phyloP scores from a whole-genome alignment of 2,329 filamentous ascomycete species.

The Meredithiella fracta region DNA sequence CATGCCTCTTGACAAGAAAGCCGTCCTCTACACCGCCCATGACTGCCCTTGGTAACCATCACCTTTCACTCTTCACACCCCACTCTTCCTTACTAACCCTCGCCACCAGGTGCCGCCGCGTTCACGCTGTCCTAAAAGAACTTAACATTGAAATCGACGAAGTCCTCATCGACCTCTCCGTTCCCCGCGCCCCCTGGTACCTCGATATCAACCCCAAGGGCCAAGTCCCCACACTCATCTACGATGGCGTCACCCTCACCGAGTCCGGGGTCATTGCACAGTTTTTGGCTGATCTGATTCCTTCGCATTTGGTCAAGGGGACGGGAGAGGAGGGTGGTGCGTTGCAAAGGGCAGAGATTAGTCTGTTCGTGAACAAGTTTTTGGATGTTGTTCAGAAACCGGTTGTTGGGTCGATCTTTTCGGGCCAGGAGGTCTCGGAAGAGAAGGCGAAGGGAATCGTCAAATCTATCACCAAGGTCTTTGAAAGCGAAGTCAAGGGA shows the following conservation, averaged over 20 bases:
- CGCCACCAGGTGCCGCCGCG: slow-evolving; percentile 36
- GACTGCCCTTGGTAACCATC: slow-evolving; percentile 41
- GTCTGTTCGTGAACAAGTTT: slow-evolving; percentile 35
- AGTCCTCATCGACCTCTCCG: slow-evolving; percentile 53
- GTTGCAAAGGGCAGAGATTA: slow-evolving; percentile 41
- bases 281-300: slow-evolving; percentile 53
- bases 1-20: slow-evolving; percentile 27
- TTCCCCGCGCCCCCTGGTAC: slow-evolving; percentile 56
- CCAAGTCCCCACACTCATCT: slow-evolving; percentile 54
- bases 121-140: slow-evolving; percentile 54
- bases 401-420: slow-evolving; percentile 21
- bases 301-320: slow-evolving; percentile 47
- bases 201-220: slow-evolving; percentile 64
- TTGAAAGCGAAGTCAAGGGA: slow-evolving; percentile 48
- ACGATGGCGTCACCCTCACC: slow-evolving; percentile 50
- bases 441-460: slow-evolving; percentile 29
- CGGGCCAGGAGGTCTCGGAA: slow-evolving; percentile 27
- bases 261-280: slow-evolving; percentile 60
- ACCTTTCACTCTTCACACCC: not conserved
- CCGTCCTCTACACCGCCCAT: slow-evolving; percentile 56
- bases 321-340: slow-evolving; percentile 26
- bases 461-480: slow-evolving; percentile 44
- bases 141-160: slow-evolving; percentile 50
- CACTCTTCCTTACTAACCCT: not conserved
- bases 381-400: slow-evolving; percentile 37